These are phyloP conservation scores for Nicotiana knightiana DNA, from an alignment of 257 asterid genomes.

Conservation along the genomic window DNA sequence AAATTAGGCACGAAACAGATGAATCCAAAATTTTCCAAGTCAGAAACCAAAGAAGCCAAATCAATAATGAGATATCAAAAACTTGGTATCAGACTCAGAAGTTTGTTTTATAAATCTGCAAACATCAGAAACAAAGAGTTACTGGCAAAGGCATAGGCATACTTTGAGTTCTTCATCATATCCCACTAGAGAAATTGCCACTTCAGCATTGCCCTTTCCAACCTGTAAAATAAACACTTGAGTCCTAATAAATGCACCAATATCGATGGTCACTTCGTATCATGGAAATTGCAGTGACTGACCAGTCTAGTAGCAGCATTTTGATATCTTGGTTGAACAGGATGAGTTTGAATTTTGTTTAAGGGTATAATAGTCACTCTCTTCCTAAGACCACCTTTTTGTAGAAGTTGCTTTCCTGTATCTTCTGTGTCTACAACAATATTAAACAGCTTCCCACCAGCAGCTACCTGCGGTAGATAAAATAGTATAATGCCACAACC, in stretches of 20 bases:
- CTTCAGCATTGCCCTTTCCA: slow-evolving; percentile 91
- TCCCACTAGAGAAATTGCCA: slow-evolving; percentile 92
- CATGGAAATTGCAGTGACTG: slow-evolving; percentile 14
- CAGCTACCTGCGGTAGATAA: slow-evolving; percentile 68
- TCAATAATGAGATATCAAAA: background rate
- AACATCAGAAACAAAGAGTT: slow-evolving; percentile 12
- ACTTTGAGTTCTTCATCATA: slow-evolving; percentile 83
- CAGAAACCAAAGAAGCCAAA: background rate
- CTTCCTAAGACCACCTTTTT: slow-evolving; percentile 77
- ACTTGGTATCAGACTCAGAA: background rate
- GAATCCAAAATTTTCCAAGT: background rate
- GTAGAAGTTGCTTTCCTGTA: slow-evolving; percentile 85
- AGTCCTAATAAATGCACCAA: slow-evolving; percentile 1
- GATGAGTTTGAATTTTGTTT: slow-evolving; percentile 73
- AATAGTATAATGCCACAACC: slow-evolving; percentile 15
- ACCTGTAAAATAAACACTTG: slow-evolving; percentile 45
- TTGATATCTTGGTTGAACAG: slow-evolving; percentile 49
- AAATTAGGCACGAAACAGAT: slow-evolving; percentile 8
- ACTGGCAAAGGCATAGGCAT: slow-evolving; percentile 19
- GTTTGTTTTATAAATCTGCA: background rate
- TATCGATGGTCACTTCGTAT: background rate
- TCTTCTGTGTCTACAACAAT: slow-evolving; percentile 85
- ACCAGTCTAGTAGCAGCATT: slow-evolving; percentile 79
- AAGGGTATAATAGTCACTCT: slow-evolving; percentile 94
- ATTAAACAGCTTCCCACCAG: slow-evolving; percentile 91